Evolutionary conservation across 768 basidiomycete genomes (phyloP), one percentile per base, ranked within the genome.

Genomic region (Termitomyces sp.): DNA sequence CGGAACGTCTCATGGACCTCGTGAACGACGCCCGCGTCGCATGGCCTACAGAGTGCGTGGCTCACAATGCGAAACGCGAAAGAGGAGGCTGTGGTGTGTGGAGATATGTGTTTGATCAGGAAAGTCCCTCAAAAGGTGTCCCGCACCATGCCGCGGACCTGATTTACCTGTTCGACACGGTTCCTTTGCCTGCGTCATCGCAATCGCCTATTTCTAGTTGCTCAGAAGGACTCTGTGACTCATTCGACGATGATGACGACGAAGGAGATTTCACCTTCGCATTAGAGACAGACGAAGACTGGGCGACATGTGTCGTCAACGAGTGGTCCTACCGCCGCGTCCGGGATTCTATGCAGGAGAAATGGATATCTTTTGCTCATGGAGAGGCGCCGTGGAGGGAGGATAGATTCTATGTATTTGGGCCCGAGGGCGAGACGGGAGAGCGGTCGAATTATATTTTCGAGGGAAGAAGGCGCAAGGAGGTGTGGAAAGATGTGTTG

Each of bases 61-160:
- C 79, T 3, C 72, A 78, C 52, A 77, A 76, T 54, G 78, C 81
- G 2, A 76, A 76, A 54, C 73, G 69, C 18, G 80, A 77, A 49
- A 74, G 81, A 2, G 77, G 78, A 14, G 86, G 83, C 1, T 74
- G 74, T 41, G 79, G 80, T n/a, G 87, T 90, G 5, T 92, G 85
- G 84, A 79, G 90, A 57, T 92, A 88, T 63, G 83, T 89, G 18
- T 92, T 92, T 66, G 90, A 92, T 70, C 90, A 92, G 71, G 90
- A 89, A 63, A 82, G 86, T 1, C 86, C 88, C 9, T 74, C 78
- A 24, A 76, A 82, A 48, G 82, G 83, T 14, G 68, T 82, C 20
- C 82, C 88, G 2, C 88, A 89, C 65, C 86, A 90, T 66, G 83
- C 79, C 1, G 82, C 83, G 0, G 90, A 91, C 67, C 71, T 92